phyloP scores from a whole-genome alignment of 441 rosid genomes.

The Bocquillonia castaneifolia region DNA sequence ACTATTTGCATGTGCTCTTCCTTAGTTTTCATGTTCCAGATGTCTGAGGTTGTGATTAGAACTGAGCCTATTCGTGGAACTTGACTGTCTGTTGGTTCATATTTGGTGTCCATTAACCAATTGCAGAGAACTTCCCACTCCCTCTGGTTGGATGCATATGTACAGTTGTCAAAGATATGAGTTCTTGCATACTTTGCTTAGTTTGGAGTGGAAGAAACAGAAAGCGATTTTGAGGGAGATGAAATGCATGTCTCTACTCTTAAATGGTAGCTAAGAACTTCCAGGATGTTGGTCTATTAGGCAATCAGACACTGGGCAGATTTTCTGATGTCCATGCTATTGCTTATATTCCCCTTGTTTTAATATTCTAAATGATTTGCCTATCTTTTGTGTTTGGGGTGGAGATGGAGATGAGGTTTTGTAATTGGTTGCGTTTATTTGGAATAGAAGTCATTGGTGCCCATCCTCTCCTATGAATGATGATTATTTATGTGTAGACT shows the following conservation, averaged over 20 bases:
- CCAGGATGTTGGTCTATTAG: not conserved
- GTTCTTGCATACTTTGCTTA: not conserved
- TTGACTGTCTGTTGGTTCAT: not conserved
- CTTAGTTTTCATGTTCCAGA: not conserved
- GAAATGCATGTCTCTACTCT: not conserved
- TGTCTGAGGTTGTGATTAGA: not conserved
- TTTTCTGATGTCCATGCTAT: conserved; percentile 3
- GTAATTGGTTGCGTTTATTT: not conserved
- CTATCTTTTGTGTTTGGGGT: not conserved
- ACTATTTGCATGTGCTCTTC: not conserved
- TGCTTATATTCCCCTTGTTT: not conserved
- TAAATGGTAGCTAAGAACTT: not conserved
- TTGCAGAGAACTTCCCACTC: not conserved
- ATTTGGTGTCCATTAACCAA: not conserved
- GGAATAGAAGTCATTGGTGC: not conserved
- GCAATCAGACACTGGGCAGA: not conserved
- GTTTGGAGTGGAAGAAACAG: not conserved
- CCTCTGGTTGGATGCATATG: not conserved
- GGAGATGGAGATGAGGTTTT: not conserved
- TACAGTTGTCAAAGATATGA: not conserved
- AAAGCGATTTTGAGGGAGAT: not conserved
- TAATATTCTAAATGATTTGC: not conserved
- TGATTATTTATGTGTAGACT: conserved; percentile 15
- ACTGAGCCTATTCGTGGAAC: not conserved
- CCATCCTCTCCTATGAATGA: not conserved